phyloP scores from a whole-genome alignment of 2,329 filamentous ascomycete genomes.

The Penicillium sp. region DNA sequence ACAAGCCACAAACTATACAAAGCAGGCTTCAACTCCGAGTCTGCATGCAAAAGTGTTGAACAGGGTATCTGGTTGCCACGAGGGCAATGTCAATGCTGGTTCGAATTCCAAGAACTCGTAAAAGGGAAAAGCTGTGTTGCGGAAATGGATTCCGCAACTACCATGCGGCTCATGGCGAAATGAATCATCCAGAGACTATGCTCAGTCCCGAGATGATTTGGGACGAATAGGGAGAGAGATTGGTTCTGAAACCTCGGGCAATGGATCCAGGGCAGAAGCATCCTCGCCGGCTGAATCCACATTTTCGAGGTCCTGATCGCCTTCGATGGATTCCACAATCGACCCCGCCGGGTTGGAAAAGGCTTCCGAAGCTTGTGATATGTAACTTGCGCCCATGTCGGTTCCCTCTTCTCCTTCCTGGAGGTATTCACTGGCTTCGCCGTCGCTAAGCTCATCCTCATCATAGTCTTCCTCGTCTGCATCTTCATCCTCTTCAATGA shows the following conservation, averaged over 20 bases:
- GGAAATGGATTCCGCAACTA: constrained; percentile 1
- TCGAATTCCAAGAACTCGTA: constrained; percentile 9
- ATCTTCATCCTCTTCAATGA: constrained; percentile 44
- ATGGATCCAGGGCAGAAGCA: constrained; percentile 5
- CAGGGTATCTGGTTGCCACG: constrained; percentile 14
- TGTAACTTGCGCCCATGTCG: constrained; percentile 35
- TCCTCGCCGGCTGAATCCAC: constrained; percentile 21
- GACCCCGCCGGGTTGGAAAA: constrained; percentile 45
- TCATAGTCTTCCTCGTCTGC: constrained; percentile 45
- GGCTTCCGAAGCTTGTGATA: constrained; percentile 42
- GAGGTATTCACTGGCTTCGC: constrained; percentile 47
- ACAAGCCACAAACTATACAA: constrained; percentile 8
- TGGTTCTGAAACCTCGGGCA: constrained; percentile 3
- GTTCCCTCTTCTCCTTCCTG: constrained; percentile 33
- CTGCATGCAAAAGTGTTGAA: constrained; percentile 23
- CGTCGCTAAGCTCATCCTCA: constrained; percentile 47
- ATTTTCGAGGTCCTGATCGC: constrained; percentile 33
- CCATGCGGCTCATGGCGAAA: background rate
- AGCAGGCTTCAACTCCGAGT: constrained; percentile 15
- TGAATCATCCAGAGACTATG: constrained; percentile 3
- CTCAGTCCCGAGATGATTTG: constrained; percentile 16
- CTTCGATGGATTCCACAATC: constrained; percentile 35
- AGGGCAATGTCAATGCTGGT: constrained; percentile 11
- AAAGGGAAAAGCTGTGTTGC: constrained; percentile 10
- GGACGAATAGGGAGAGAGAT: constrained; percentile 21